Base-by-base conservation (phyloP, 305 asterid species). In the Fraxinus nigra region DNA sequence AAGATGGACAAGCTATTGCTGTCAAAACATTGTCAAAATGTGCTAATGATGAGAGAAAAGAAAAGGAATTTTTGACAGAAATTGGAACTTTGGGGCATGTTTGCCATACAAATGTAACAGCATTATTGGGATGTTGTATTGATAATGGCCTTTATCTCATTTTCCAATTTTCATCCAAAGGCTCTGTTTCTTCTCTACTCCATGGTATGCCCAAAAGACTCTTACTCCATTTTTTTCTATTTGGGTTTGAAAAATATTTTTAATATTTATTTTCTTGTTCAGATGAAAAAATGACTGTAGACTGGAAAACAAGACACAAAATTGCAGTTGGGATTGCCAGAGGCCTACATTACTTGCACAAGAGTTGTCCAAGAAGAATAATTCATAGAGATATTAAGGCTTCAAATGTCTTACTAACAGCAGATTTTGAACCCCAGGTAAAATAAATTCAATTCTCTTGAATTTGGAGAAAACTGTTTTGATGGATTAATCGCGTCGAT, bases 381-480 rank as follows among this genome's bases (percentile, higher is more conserved):
- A 95, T 95, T 48, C 99, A 95, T 75, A 85, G 99, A 48, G 99
- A 95, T 77, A 93, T 95, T 79, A 95, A 94, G 82, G 82, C 98
- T 72, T 92, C 99, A 1, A 95, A 95, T 69, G 74, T 95, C 77
- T 84, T 95, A 80, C 78, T 94, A 78, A 86, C 91, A 63, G 88
- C 82, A 32, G 97, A 95, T 70, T 94, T 92, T 86, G 98, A 95
- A 81, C 97, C 99, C 48, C 97, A 95, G 97, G 99, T 92, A 77
- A 13, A 38, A 4, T 51, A 6, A 54, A n/a, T 56, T 56, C n/a
- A 18, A 2, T 37, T 61, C 24, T 20, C 1, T 9, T 4, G 59
- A 48, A 48, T 56, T 65, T 35, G 65, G 65, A 48, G 16, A 28
- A 9, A 24, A 28, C 22, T 18, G 0, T 13, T 61, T 70, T 56